Conservation (phyloP, 2,329 filamentous ascomycete species). For the Xylaria sp. region DNA sequence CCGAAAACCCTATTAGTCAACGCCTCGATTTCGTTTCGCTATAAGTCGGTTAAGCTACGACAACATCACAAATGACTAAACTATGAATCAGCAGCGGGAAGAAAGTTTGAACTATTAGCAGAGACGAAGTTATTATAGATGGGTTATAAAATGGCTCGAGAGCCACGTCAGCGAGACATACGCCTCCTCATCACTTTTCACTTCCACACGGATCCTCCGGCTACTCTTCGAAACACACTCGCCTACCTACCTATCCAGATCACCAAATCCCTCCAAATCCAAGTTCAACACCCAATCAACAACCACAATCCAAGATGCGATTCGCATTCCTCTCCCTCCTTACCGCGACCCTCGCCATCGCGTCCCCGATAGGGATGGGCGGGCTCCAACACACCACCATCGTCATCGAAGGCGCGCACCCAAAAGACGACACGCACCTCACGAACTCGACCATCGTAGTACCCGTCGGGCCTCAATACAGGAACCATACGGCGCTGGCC, state of each 20-base stretch:
- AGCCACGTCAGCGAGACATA: not conserved
- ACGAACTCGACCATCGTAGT: slow-evolving; percentile 18
- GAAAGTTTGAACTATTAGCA: not conserved
- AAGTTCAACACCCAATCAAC: not conserved
- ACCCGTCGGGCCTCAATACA: slow-evolving; percentile 2
- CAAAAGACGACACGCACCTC: not conserved
- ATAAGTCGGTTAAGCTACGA: not conserved
- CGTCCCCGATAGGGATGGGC: not conserved
- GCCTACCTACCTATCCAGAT: not conserved
- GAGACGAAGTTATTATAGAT: not conserved
- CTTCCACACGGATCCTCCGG: too few relatives aligned
- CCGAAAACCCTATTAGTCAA: not conserved
- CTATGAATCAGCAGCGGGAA: not conserved
- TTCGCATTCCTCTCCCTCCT: slow-evolving; percentile 19
- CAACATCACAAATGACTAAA: not conserved
- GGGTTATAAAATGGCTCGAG: not conserved
- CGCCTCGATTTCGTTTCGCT: not conserved
- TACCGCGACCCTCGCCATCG: not conserved
- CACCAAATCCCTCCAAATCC: not conserved
- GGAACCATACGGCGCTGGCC: slow-evolving; percentile 14
- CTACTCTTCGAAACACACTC: too few relatives aligned
- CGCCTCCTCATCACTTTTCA: too few relatives aligned
- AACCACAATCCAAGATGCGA: slow-evolving; percentile 20
- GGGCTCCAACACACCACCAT: not conserved
- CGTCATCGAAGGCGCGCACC: slow-evolving; percentile 9